Conservation (phyloP, 495 filamentous ascomycete species). For the Aspergillus saccharolyticus region DNA sequence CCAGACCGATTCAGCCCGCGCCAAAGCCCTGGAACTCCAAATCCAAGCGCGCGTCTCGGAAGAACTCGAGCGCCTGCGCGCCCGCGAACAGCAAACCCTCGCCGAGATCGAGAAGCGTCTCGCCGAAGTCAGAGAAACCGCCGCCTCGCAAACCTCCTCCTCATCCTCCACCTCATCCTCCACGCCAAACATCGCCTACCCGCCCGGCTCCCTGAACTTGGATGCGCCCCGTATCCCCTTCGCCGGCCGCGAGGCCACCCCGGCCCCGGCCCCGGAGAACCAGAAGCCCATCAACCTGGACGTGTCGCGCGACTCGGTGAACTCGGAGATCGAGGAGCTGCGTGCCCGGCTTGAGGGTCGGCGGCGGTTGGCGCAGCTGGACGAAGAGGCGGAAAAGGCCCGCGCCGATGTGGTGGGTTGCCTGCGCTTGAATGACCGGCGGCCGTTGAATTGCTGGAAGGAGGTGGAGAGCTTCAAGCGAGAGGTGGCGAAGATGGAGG, state of each 20-base stretch:
- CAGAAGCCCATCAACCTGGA: slow-evolving; percentile 34
- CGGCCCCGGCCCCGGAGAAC: slow-evolving; percentile 15
- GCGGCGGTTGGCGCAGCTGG: slow-evolving; percentile 61
- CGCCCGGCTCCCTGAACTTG: slow-evolving; percentile 41
- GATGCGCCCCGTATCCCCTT: slow-evolving; percentile 47
- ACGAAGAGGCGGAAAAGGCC: slow-evolving; percentile 66
- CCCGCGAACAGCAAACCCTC: slow-evolving; percentile 56
- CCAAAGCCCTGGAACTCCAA: slow-evolving; percentile 76
- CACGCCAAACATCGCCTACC: slow-evolving; percentile 29
- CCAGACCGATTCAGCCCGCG: slow-evolving; percentile 81
- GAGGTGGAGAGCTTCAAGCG: slow-evolving; percentile 88
- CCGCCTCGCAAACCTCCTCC: slow-evolving; percentile 24
- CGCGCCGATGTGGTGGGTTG: slow-evolving; percentile 75
- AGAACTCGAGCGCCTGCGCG: slow-evolving; percentile 73
- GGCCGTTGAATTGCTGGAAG: slow-evolving; percentile 91
- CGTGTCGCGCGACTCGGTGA: slow-evolving; percentile 48
- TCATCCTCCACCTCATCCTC: slow-evolving; percentile 28
- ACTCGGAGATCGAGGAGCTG: slow-evolving; percentile 69
- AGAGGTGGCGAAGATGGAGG: slow-evolving; percentile 80
- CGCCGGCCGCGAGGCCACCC: slow-evolving; percentile 37
- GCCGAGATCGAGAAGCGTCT: slow-evolving; percentile 53
- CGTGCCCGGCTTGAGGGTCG: slow-evolving; percentile 67
- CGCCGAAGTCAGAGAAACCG: slow-evolving; percentile 33
- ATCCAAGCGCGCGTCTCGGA: slow-evolving; percentile 81
- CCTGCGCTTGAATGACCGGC: slow-evolving; percentile 76